These are phyloP conservation scores for Pichia sp. DNA, from an alignment of 1,139 yeast species.

Conservation along the genomic window DNA sequence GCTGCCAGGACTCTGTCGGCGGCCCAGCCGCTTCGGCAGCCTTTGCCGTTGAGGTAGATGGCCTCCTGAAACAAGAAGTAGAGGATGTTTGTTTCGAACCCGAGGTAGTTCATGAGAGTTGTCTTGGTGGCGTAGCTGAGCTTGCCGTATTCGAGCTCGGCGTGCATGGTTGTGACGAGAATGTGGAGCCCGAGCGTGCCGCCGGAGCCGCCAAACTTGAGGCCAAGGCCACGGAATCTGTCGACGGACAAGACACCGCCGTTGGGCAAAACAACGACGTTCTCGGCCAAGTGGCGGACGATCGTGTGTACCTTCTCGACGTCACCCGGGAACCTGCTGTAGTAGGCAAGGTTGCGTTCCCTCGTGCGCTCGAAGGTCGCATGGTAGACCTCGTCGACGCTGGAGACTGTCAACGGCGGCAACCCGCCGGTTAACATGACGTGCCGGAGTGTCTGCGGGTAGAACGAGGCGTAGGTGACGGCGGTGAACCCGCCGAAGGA, in stretches of 20 bases:
- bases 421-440: slow-evolving; percentile 53
- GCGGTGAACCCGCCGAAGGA: slow-evolving; percentile 55
- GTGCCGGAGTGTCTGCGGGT: slow-evolving; percentile 38
- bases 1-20: slow-evolving; percentile 41
- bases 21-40: slow-evolving; percentile 41
- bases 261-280: slow-evolving; percentile 39
- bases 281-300: slow-evolving; percentile 33
- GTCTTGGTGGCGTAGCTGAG: slow-evolving; percentile 39
- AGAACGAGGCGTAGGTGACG: slow-evolving; percentile 47
- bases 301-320: slow-evolving; percentile 37
- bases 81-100: slow-evolving; percentile 50
- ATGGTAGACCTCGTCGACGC: slow-evolving; percentile 45
- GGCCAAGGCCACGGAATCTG: slow-evolving; percentile 51
- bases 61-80: slow-evolving; percentile 57
- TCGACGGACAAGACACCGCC: slow-evolving; percentile 48
- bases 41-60: slow-evolving; percentile 45
- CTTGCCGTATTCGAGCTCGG: slow-evolving; percentile 36
- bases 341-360: slow-evolving; percentile 47
- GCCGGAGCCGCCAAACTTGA: slow-evolving; percentile 46
- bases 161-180: slow-evolving; percentile 38
- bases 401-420: slow-evolving; percentile 43
- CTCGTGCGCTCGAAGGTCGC: slow-evolving; percentile 45
- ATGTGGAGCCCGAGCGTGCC: slow-evolving; percentile 47
- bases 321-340: slow-evolving; percentile 47
- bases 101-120: slow-evolving; percentile 33